These are phyloP conservation scores for Xylariaceae sp. DNA, from an alignment of 2,329 filamentous ascomycete species.

Conservation along the genomic window DNA sequence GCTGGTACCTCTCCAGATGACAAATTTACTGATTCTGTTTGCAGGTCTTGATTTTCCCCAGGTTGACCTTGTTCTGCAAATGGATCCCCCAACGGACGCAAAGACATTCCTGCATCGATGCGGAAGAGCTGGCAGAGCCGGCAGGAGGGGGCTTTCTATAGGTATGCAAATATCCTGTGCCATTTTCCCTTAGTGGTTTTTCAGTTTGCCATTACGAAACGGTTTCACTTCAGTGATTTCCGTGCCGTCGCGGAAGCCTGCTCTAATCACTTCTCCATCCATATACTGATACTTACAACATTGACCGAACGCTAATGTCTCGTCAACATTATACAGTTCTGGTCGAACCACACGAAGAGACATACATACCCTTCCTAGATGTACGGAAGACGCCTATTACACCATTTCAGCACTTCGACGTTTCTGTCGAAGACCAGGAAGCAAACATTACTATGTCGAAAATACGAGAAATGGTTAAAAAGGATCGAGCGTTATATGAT, in stretches of 20 bases:
- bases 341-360: slow-evolving; percentile 79
- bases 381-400: slow-evolving; percentile 81
- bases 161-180: slow-evolving; percentile 7
- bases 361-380: slow-evolving; percentile 82
- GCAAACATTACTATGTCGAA: slow-evolving; percentile 52
- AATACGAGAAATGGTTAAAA: slow-evolving; percentile 56
- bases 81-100: slow-evolving; percentile 78
- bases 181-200: not conserved
- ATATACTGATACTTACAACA: not conserved
- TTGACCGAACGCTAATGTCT: not conserved
- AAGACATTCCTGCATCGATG: slow-evolving; percentile 95
- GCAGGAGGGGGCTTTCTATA: slow-evolving; percentile 77
- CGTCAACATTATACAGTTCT: slow-evolving; percentile 51
- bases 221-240: not conserved
- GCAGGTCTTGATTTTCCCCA: slow-evolving; percentile 77
- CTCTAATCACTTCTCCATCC: too few relatives aligned
- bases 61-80: slow-evolving; percentile 85
- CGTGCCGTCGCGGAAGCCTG: not conserved
- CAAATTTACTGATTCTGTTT: slow-evolving; percentile 4
- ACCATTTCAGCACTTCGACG: slow-evolving; percentile 53
- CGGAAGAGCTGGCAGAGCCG: slow-evolving; percentile 85
- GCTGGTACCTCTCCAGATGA: not conserved
- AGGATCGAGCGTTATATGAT: slow-evolving; percentile 64
- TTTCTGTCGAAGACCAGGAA: slow-evolving; percentile 59
- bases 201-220: not conserved